Evolutionary conservation across 192 early-diverging fungal genomes (phyloP).

Genomic region (Coemansia aciculifera): DNA sequence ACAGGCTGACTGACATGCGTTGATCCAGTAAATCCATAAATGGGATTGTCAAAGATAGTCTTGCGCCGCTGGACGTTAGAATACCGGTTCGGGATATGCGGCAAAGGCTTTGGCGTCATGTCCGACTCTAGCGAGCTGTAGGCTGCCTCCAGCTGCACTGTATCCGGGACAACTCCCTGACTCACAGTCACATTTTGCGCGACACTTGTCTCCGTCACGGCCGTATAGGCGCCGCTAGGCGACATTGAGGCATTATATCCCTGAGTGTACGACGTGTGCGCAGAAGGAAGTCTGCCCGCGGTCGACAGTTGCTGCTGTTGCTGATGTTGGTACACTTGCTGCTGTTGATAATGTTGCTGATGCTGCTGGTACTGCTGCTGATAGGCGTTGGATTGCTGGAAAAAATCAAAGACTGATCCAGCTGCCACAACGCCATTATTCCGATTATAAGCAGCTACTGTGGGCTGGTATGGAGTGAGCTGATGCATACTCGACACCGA

Average conservation of each 20-base stretch:
- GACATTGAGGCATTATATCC: slow-evolving; percentile 19
- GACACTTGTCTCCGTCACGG: slow-evolving; percentile 4
- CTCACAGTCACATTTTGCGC: slow-evolving; percentile 1
- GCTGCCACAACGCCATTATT: neutral
- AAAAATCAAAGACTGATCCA: slow-evolving; percentile 48
- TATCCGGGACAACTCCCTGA: neutral
- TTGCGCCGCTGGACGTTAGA: slow-evolving; percentile 32
- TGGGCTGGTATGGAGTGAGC: slow-evolving; percentile 13
- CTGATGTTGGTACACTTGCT: slow-evolving; percentile 1
- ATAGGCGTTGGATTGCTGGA: slow-evolving; percentile 29
- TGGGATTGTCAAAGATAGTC: slow-evolving; percentile 61
- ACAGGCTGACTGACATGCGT: slow-evolving; percentile 10
- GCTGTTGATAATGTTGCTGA: slow-evolving; percentile 6
- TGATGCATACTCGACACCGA: slow-evolving; percentile 8
- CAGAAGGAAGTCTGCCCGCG: slow-evolving; percentile 11
- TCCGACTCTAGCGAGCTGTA: slow-evolving; percentile 1
- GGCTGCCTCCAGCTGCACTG: neutral
- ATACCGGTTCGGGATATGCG: neutral
- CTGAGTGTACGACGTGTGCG: slow-evolving; percentile 25
- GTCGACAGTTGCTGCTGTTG: neutral
- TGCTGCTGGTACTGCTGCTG: slow-evolving; percentile 18
- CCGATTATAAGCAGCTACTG: neutral
- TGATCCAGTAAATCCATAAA: slow-evolving; percentile 43
- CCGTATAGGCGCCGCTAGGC: neutral
- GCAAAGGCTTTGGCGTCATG: neutral